Base-by-base conservation (phyloP, 1,139 yeast genomes). In the Magnusiomyces fungicola region DNA sequence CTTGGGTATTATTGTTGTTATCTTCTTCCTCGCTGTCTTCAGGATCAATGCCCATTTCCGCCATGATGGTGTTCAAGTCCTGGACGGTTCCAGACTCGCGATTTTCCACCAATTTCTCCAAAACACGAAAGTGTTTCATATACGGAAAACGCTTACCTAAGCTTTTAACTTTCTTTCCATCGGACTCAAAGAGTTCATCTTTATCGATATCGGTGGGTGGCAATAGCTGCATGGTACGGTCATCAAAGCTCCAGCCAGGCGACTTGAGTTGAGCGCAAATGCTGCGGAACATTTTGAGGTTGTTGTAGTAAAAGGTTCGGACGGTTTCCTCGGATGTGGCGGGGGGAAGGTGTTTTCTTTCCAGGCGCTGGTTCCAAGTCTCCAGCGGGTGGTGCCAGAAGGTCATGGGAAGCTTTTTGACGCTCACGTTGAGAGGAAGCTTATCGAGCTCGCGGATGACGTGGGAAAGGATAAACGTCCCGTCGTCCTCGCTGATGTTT, bases 401-500 rank as follows among this genome's bases (percentile, higher is more conserved):
- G 9, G 38, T 34, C 38, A 34, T 34, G 7, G 38, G 38, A 18
- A 34, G 38, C n/a, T 34, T 34, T 19, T 34, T 34, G 9, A 34
- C 38, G 14, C 38, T 34, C 6, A 34, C 23, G 14, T 34, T 34
- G 38, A 34, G 38, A 5, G 38, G 38, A n/a, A 34, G 38, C 19
- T 14, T 34, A 14, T 34, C 38, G 19, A 34, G 19, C 14, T 34
- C 23, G 23, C 14, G 23, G 23, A 34, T 34, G 23, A 34, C 38
- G 23, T 34, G 38, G 9, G 23, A 34, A 18, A 34, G 23, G 14
- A 34, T 34, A 14, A 34, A 34, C 38, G 19, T 34, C 12, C 38
- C 38, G 14, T 34, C 38, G 23, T 34, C 38, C n/a, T 34, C 38
- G 38, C 38, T 34, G 23, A 34, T 34, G 14, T 34, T 34, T 5